Conservation (phyloP, 1,284 basidiomycete species). For the Pyrrhoderma lamaoense region DNA sequence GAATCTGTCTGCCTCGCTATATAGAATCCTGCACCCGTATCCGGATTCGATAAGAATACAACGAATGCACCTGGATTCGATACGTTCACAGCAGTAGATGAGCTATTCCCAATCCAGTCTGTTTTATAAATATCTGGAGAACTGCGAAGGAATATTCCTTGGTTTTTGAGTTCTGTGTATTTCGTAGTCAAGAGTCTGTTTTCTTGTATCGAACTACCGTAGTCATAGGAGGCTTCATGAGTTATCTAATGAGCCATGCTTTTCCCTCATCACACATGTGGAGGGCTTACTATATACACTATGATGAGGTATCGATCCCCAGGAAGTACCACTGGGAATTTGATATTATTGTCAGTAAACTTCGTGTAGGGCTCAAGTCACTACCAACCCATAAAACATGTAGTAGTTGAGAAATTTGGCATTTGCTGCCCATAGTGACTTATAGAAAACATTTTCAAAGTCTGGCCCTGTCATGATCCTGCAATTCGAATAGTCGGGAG, state of each 20-base stretch:
- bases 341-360: conserved; percentile 6
- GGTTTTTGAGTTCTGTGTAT: conserved; percentile 66
- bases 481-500: conserved; percentile 23
- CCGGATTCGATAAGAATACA: conserved; percentile 61
- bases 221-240: conserved; percentile 21
- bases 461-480: conserved; percentile 23
- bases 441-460: conserved; percentile 28
- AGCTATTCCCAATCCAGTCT: conserved; percentile 56
- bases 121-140: conserved; percentile 73
- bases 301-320: conserved; percentile 28
- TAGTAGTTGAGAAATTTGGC: conserved; percentile 28
- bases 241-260: conserved; percentile 20
- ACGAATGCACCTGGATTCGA: conserved; percentile 48
- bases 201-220: conserved; percentile 34
- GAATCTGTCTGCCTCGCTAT: conserved; percentile 61
- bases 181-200: conserved; percentile 62
- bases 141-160: conserved; percentile 68
- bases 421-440: conserved; percentile 26
- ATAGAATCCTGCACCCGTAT: conserved; percentile 58
- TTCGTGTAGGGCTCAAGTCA: conserved; percentile 22
- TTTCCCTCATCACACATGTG: background rate
- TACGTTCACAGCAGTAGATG: conserved; percentile 39
- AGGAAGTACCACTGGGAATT: conserved; percentile 28
- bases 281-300: conserved; percentile 28
- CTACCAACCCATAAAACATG: conserved; percentile 30